Evolutionary conservation across 2,329 filamentous ascomycete genomes (phyloP).

Genomic region (Polychaeton citri): DNA sequence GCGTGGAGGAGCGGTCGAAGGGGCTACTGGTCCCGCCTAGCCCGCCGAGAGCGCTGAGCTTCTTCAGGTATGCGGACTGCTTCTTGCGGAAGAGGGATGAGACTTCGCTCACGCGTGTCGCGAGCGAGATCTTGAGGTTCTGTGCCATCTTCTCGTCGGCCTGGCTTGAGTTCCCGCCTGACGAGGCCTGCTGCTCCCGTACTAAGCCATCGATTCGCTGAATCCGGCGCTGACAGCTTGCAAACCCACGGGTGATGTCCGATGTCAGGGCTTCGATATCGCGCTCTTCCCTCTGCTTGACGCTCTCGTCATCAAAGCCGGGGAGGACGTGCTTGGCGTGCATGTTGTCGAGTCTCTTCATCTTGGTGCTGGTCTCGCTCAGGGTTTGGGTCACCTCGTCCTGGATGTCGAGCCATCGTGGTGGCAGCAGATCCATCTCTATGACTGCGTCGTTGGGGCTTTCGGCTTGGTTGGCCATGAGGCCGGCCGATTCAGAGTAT

Average conservation of each 20-base stretch:
- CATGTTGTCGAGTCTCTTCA: conserved; percentile 73
- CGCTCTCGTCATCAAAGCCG: conserved; percentile 88
- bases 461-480: conserved; percentile 59
- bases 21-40: conserved; percentile 26
- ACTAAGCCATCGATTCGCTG: conserved; percentile 81
- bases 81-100: conserved; percentile 93
- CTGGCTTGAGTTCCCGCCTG: conserved; percentile 50
- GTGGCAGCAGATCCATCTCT: conserved; percentile 93
- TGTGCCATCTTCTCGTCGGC: conserved; percentile 92
- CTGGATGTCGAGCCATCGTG: conserved; percentile 88
- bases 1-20: conserved; percentile 35
- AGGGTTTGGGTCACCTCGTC: conserved; percentile 84
- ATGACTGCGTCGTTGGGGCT: conserved; percentile 91
- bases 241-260: conserved; percentile 77
- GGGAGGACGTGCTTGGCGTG: conserved; percentile 96
- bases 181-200: conserved; percentile 56
- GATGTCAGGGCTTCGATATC: conserved; percentile 87
- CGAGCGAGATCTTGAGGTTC: conserved; percentile 88
- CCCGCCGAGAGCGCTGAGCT: conserved; percentile 30
- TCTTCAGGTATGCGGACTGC: conserved; percentile 86
- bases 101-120: conserved; percentile 76
- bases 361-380: conserved; percentile 66
- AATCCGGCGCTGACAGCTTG: conserved; percentile 79
- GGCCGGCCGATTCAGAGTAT: conserved; percentile 55
- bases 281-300: conserved; percentile 72